A percentile compares a stretch with the other conserved stretches of the same genome.
Evolutionary conservation across 139 green algal genomes (phyloP).

Genomic region (Deuterostichococcus epilithicus): DNA sequence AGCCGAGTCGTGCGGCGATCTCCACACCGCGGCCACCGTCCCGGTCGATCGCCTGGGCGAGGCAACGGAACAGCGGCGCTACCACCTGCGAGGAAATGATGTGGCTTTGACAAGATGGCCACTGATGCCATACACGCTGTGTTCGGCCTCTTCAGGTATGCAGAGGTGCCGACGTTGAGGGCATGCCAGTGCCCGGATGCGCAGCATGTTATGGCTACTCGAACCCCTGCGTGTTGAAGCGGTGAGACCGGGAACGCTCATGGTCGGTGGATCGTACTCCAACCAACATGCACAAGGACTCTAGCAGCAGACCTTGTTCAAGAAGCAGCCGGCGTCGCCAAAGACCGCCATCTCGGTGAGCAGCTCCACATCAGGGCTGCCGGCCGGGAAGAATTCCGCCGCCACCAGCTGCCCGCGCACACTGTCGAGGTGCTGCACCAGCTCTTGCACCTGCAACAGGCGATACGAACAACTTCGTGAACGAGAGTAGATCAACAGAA

Average conservation of each 20-base stretch:
- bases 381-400: constrained; percentile 7
- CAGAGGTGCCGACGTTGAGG: no score
- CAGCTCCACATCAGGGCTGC: constrained; percentile 20
- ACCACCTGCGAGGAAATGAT: constrained; percentile 33
- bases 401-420: not conserved
- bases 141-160: no score
- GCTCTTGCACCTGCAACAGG: not conserved
- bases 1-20: constrained; percentile 52
- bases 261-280: no score
- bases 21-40: constrained; percentile 39
- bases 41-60: constrained; percentile 49
- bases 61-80: constrained; percentile 63
- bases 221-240: no score
- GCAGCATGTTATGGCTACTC: no score
- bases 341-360: constrained; percentile 48
- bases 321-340: constrained; percentile 52
- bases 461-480: not conserved
- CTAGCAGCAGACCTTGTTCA: constrained; percentile 22
- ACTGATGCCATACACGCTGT: no score
- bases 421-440: not conserved
- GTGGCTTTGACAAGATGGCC: no score
- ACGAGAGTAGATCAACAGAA: no score
- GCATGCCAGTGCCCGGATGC: no score
- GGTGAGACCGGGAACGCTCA: no score
- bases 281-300: not conserved